Base-by-base conservation (phyloP, 148 eudicot species). In the Bassia scoparia region DNA sequence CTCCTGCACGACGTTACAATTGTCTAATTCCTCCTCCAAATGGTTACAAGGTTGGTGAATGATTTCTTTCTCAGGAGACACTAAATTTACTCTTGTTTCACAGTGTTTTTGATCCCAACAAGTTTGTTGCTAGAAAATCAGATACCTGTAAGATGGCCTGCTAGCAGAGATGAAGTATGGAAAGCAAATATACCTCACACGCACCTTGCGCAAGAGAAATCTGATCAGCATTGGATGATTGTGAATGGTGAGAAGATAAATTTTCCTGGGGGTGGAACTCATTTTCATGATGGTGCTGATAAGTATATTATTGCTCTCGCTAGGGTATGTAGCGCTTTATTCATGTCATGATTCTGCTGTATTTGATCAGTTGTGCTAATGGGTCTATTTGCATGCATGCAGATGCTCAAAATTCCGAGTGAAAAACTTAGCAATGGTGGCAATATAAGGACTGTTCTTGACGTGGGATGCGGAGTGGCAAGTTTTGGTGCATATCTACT, bases 221-320 rank as follows among this genome's bases (percentile, higher is more conserved):
- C 87, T 35, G 87, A 84, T 56, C 87, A 84, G 48, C 82, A 84
- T 50, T 84, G 87, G 87, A 84, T 84, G 87, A 74, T 79, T 49
- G 87, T 81, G 13, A 65, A 82, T 70, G 87, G 84, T 5, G 87
- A 84, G 29, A 84, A 78, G 83, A 84, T 84, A 50, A 74, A 69
- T 14, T 84, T 84, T 50, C 87, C 87, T 0, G 87, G 87, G 18
- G 87, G 87, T 76, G 87, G 87, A 81, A 84, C 87, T 17, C 87
- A 84, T 65, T 84, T 84, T 55, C 87, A 81, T 18, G 79, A 84
- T 50, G 87, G 84, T 43, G 87, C 87, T 5, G 80, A 74, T 31
- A 84, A 84, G 74, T 84, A 84, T 78, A 81, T 84, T 61, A 70
- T 63, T 54, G 70, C 78, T 43, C 69, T 66, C 10, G 53, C 69